Base-by-base conservation (phyloP, 1,284 basidiomycete species). In the Macrocystidia cucumis region DNA sequence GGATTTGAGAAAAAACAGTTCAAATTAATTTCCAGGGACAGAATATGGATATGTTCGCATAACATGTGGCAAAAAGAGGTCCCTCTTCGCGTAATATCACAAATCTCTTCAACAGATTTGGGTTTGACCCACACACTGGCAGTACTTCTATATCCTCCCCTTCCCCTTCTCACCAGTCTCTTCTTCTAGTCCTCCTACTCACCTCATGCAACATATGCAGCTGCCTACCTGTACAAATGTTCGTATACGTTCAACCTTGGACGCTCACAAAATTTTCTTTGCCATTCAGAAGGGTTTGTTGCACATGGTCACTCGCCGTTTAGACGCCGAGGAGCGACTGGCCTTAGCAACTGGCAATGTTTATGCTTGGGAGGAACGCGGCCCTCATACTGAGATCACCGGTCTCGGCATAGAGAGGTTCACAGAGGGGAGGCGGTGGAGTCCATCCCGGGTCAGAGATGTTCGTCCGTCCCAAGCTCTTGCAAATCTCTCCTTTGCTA, bases 331-430 rank as follows among this genome's bases (percentile, higher is more conserved):
- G 46, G 85, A 78, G 45, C 72, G 78, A 32, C 63, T 67, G 13
- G 72, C 74, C 1, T 61, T 83, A 42, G 54, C 60, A 27, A 69
- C 82, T 3, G 85, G 85, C 18, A 83, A 82, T 46, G 74, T 87
- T 36, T 89, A 88, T 51, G 79, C 84, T 37, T 89, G 86, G 86
- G 86, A 89, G 55, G 85, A 87, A 53, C 70, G 82, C 37, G 79
- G 80, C 6, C 79, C 78, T 22, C 78, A 82, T 40, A 79, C 79
- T 22, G 75, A 78, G 52, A 74, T 84, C 11, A 84, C 81, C 1
- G 84, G 83, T 9, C 65, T 85, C 32, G 81, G 83, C 23, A 87
- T 87, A 54, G 84, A 87, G 44, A 65, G 76, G 9, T 78, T 78
- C 63, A 89, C 82, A 3, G 84, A 85, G 54, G 85, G 81, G 26